Evolutionary conservation across 768 basidiomycete species (phyloP), one percentile per base, ranked within the genome.

Genomic region (Rhizopogon sp.): DNA sequence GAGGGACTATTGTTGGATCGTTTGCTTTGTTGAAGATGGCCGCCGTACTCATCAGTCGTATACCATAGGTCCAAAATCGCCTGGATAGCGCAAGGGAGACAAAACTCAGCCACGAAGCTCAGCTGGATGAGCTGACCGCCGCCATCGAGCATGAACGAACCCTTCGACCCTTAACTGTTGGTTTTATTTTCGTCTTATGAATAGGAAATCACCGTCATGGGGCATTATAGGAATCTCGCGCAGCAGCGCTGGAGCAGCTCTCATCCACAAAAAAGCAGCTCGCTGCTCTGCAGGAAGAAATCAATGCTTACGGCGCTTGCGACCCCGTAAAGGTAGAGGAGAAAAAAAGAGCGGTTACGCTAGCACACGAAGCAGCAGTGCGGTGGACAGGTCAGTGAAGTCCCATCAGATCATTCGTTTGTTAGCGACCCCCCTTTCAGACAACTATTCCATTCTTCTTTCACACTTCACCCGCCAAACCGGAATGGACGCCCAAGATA

Each of bases 271-370:
- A 77, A 64, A 76, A 77, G 59, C 73, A 80, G 53, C 72, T 84
- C 3, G 65, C 61, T 3, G 67, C 61, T 20, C 76, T 93, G 41
- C 80, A 88, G 60, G 70, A 73, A 3, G 94, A 97, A 65, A 79
- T 94, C 3, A 75, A 74, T 39, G 81, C 82, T 35, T 94, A 93
- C 64, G 88, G 89, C 42, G 84, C 88, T 16, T 93, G 89, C 53
- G 91, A 97, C 70, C 93, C 93, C 0, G 79, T 75, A 43, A 88
- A 84, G 68, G 77, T 93, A 20, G 88, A 93, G 64, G 84, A 87
- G 66, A 88, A 85, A 66, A 83, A 79, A 49, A 73, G 88, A 45
- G 91, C 87, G 0, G 77, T 83, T 9, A 77, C 80, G 50, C 75
- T 94, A 13, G 91, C 89, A 3, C 90, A 87, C 58, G 92, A 96